phyloP scores from a whole-genome alignment of 2,329 filamentous ascomycete species.

The Aspergillus quadricinctus region DNA sequence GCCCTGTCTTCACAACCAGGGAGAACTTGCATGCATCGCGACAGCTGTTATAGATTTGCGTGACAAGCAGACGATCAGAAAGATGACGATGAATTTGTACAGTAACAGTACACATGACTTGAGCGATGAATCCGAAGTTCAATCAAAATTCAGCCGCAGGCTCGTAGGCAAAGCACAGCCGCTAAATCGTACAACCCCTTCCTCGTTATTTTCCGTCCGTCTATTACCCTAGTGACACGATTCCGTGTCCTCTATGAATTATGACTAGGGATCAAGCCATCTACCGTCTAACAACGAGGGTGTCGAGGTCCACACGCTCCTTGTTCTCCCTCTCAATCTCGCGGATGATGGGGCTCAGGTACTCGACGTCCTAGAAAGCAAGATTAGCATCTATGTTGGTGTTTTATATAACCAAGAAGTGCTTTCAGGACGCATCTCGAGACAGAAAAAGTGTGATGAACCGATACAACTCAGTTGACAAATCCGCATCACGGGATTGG shows the following conservation, averaged over 20 bases:
- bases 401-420: background rate
- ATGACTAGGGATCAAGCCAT: slow-evolving; percentile 15
- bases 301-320: slow-evolving; percentile 66
- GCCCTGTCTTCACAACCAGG: background rate
- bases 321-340: slow-evolving; percentile 64
- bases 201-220: slow-evolving; percentile 16
- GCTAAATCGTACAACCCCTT: slow-evolving; percentile 15
- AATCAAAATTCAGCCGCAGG: slow-evolving; percentile 19
- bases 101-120: slow-evolving; percentile 36
- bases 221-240: slow-evolving; percentile 12
- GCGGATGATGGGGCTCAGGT: slow-evolving; percentile 63
- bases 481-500: slow-evolving; percentile 37
- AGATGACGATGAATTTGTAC: slow-evolving; percentile 38
- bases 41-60: too few species aligned
- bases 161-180: slow-evolving; percentile 13
- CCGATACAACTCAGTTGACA: slow-evolving; percentile 21
- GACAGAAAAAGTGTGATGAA: background rate
- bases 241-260: slow-evolving; percentile 18
- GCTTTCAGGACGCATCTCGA: background rate
- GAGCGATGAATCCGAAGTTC: slow-evolving; percentile 19
- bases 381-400: slow-evolving; percentile 1
- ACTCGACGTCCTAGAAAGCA: slow-evolving; percentile 55
- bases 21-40: background rate
- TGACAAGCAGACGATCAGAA: slow-evolving; percentile 12
- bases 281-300: slow-evolving; percentile 56